phyloP scores from a whole-genome alignment of 768 basidiomycete genomes.

The Kwoniella botswanensis region DNA sequence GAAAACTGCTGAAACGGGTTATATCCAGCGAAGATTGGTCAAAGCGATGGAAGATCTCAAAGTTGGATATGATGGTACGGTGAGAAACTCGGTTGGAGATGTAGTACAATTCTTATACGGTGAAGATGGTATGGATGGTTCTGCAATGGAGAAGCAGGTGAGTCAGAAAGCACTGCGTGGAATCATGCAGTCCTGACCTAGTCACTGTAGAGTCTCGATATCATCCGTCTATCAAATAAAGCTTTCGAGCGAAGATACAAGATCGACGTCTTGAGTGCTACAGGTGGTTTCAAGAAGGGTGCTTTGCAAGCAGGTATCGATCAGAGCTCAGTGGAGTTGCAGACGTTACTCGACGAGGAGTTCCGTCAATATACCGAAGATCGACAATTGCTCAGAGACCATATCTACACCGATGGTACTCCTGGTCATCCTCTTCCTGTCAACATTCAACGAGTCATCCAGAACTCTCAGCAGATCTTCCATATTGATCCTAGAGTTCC shows the following conservation, averaged over 20 bases:
- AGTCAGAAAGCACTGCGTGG: conserved; percentile 16
- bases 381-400: conserved; percentile 74
- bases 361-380: conserved; percentile 71
- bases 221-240: conserved; percentile 76
- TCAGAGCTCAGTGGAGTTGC: conserved; percentile 79
- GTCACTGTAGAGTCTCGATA: conserved; percentile 69
- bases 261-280: conserved; percentile 67
- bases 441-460: conserved; percentile 91
- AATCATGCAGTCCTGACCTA: not conserved
- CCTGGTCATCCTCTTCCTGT: conserved; percentile 90
- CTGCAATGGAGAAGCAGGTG: conserved; percentile 89
- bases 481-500: conserved; percentile 93
- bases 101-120: conserved; percentile 96
- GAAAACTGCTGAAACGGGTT: conserved; percentile 99
- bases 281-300: conserved; percentile 72
- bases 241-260: conserved; percentile 90
- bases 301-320: conserved; percentile 86
- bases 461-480: conserved; percentile 95
- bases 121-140: conserved; percentile 99
- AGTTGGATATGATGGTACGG: conserved; percentile 97
- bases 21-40: conserved; percentile 96
- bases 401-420: conserved; percentile 79
- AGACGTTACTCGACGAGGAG: conserved; percentile 81
- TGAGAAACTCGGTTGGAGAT: conserved; percentile 95
- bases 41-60: conserved; percentile 97